Evolutionary conservation across 2,329 filamentous ascomycete species (phyloP).

Genomic region (Salinomyces thailandicus): DNA sequence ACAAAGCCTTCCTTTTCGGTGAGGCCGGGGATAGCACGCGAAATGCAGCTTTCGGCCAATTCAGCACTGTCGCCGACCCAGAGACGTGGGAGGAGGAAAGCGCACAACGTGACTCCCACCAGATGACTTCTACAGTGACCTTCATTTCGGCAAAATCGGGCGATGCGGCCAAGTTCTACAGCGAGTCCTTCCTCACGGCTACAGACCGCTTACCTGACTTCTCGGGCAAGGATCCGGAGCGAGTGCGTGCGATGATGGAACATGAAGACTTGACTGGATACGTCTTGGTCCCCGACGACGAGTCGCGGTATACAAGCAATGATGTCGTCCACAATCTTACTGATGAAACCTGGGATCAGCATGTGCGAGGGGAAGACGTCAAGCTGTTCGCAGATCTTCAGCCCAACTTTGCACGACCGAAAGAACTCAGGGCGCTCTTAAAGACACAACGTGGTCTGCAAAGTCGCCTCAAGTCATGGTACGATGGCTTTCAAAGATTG

Average conservation of each 20-base stretch:
- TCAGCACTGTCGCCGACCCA: background rate
- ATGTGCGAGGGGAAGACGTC: background rate
- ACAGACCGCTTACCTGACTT: background rate
- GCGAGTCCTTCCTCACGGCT: background rate
- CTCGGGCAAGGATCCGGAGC: background rate
- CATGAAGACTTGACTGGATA: background rate
- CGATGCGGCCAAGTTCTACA: background rate
- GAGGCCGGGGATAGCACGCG: background rate
- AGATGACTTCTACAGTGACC: background rate
- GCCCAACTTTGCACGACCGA: slow-evolving; percentile 1
- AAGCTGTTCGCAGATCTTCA: background rate
- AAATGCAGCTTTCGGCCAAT: no score
- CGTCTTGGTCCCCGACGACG: background rate
- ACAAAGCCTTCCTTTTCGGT: slow-evolving; percentile 1
- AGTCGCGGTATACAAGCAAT: background rate
- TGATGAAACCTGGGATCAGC: background rate
- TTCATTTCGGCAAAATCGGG: background rate
- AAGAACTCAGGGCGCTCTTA: background rate
- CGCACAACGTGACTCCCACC: no score
- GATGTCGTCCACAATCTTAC: background rate
- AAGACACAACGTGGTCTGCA: background rate
- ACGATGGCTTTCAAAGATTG: background rate
- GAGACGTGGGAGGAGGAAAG: no score
- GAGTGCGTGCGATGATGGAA: background rate
- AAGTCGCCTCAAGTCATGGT: background rate